A percentile compares a stretch with the other conserved stretches of the same genome.
Evolutionary conservation across 2,329 filamentous ascomycete genomes (phyloP).

Genomic region (Pezicula neosporulosa): DNA sequence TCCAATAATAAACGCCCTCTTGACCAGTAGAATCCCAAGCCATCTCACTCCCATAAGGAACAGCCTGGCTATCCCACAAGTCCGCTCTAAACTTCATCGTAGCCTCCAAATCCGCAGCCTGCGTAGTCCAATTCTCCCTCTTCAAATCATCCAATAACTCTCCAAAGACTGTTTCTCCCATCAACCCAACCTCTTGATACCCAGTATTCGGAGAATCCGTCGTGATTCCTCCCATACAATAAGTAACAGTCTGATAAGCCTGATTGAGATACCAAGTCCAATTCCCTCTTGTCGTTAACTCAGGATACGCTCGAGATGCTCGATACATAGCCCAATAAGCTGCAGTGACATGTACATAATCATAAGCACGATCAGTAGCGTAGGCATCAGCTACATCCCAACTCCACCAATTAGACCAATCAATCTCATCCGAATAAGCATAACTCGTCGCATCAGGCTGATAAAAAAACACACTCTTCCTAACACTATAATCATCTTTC

Average conservation of each 20-base stretch:
- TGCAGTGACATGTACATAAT: constrained; percentile 55
- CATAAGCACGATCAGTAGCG: constrained; percentile 48
- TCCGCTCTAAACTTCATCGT: constrained; percentile 46
- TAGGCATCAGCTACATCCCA: constrained; percentile 47
- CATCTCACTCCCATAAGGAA: constrained; percentile 59
- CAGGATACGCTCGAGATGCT: constrained; percentile 45
- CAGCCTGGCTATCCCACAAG: constrained; percentile 45
- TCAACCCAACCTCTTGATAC: constrained; percentile 47
- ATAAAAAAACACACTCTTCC: constrained; percentile 56
- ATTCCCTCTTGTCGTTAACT: constrained; percentile 34
- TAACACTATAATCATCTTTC: constrained; percentile 42
- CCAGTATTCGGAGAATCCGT: constrained; percentile 28
- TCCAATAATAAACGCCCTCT: constrained; percentile 59
- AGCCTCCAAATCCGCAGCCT: constrained; percentile 37
- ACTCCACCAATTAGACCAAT: constrained; percentile 48
- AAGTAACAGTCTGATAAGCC: constrained; percentile 47
- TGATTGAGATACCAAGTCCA: constrained; percentile 55
- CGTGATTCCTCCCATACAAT: constrained; percentile 27
- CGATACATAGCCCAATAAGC: constrained; percentile 57
- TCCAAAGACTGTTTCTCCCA: constrained; percentile 57
- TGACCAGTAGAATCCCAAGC: constrained; percentile 61
- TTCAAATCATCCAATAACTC: constrained; percentile 48
- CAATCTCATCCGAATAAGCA: constrained; percentile 36
- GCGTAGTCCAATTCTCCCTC: constrained; percentile 38
- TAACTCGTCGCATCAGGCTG: constrained; percentile 41